Evolutionary conservation across 768 basidiomycete species (phyloP).

Genomic region (Vararia minispora): DNA sequence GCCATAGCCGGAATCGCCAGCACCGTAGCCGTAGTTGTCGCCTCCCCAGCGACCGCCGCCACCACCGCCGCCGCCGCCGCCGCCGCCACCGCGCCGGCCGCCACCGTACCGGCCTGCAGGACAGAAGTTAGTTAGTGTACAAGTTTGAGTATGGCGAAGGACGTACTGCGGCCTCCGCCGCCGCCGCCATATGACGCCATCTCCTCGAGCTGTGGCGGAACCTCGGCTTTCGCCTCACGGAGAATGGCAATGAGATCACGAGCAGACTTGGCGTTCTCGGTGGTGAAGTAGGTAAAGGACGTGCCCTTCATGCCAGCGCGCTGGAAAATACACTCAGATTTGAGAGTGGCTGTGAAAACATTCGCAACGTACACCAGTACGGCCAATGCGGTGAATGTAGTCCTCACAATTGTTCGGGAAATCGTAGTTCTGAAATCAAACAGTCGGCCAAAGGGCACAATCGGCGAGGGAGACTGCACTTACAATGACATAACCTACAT

Average conservation of each 20-base stretch:
- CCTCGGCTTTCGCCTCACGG: conserved; percentile 72
- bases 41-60: conserved; percentile 33
- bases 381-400: conserved; percentile 98
- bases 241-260: conserved; percentile 85
- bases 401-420: conserved; percentile 98
- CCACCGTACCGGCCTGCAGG: conserved; percentile 47
- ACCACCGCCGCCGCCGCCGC: conserved; percentile 26
- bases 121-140: conserved; percentile 4
- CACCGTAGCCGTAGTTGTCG: conserved; percentile 29
- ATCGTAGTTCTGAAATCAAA: conserved; percentile 70
- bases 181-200: conserved; percentile 85
- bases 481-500: conserved; percentile 95
- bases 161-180: conserved; percentile 62
- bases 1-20: conserved; percentile 32
- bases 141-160: neutral
- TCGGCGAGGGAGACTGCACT: conserved; percentile 23
- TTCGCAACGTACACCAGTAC: conserved; percentile 64
- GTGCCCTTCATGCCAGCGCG: conserved; percentile 88
- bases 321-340: conserved; percentile 25
- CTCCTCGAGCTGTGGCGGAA: conserved; percentile 87
- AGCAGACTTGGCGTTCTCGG: conserved; percentile 90
- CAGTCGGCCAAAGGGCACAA: conserved; percentile 3
- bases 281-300: conserved; percentile 94
- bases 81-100: conserved; percentile 34
- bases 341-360: neutral